Base-by-base conservation (phyloP, 768 basidiomycete species). In the Cystofilobasidium capitatum region DNA sequence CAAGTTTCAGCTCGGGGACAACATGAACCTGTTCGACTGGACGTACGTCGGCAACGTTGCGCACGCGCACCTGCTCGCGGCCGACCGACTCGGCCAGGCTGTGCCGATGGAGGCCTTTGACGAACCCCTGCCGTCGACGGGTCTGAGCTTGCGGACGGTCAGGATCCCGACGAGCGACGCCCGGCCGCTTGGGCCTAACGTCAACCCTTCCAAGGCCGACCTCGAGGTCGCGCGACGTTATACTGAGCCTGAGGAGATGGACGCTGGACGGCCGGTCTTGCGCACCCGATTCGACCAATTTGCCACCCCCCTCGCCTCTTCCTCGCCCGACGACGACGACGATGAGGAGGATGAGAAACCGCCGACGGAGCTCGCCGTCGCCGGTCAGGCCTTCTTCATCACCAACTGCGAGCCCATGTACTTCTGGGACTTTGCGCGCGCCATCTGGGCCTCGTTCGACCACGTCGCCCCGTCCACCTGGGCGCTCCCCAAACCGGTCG, bases 11-110 rank as follows among this genome's bases (percentile, higher is more conserved):
- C 85, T 99, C 71, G 96, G 96, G 42, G 81, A 88, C 78, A 96
- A 97, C 78, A 85, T 83, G 70, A 98, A 98, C 76, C 78, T 98
- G 4, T 91, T 89, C 73, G 96, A 98, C 77, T 92, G 88, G 84
- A 96, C 93, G 7, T 97, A 97, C 74, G 91, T 98, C 72, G 91
- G 86, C 63, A 99, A 99, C 76, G 86, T 94, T 69, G 94, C 92
- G 1, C 84, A 88, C 73, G 93, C 92, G 4, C 96, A 99, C 76
- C 79, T 99, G 17, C 83, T 98, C 61, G 96, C 96, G 14, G 87
- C 89, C 26, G 93, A 97, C 80, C 88, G 85, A 74, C 84, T 99
- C 49, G 74, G 58, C 16, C 39, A 62, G 3, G 29, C 26, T 2
- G 62, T 64, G 10, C 24, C 55, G 16, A 69, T 69, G 68, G 68